A percentile compares a stretch with the other conserved stretches of the same genome.
phyloP scores from a whole-genome alignment of 202 grass and related monocot genomes.

The Eragrostis tef region DNA sequence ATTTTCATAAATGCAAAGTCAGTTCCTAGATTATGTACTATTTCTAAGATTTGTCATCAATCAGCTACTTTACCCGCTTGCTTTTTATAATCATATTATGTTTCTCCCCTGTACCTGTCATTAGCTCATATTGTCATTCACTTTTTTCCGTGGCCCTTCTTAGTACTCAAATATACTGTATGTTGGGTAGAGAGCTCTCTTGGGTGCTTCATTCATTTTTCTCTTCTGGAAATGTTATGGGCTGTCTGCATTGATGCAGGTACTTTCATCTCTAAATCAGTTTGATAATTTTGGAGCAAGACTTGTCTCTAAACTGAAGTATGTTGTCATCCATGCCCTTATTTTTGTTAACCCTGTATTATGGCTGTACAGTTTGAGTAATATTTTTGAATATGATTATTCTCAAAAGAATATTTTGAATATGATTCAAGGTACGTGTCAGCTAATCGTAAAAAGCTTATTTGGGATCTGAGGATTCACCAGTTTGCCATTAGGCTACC shows the following conservation, averaged over 20 bases:
- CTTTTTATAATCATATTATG: slow-evolving; percentile 15
- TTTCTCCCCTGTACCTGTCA: background rate
- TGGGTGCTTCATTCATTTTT: slow-evolving; percentile 1
- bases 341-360: slow-evolving; percentile 36
- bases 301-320: slow-evolving; percentile 85
- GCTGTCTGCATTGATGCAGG: slow-evolving; percentile 55
- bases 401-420: slow-evolving; percentile 16
- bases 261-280: slow-evolving; percentile 80
- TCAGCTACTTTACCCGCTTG: slow-evolving; percentile 12
- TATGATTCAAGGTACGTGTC: slow-evolving; percentile 69
- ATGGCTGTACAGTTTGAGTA: slow-evolving; percentile 42
- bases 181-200: background rate
- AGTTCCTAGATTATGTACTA: slow-evolving; percentile 14
- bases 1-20: background rate
- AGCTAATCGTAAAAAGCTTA: slow-evolving; percentile 66
- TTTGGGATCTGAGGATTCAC: slow-evolving; percentile 79
- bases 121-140: slow-evolving; percentile 36
- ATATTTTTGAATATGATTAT: background rate
- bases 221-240: slow-evolving; percentile 30
- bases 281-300: slow-evolving; percentile 72
- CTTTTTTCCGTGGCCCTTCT: slow-evolving; percentile 19
- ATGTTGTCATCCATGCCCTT: slow-evolving; percentile 49
- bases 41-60: slow-evolving; percentile 14
- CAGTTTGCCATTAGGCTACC: slow-evolving; percentile 64
- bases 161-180: slow-evolving; percentile 44